Evolutionary conservation across 331 rosid genomes (phyloP), one percentile per base, ranked within the genome.

Genomic region (Spiraea crenata): DNA sequence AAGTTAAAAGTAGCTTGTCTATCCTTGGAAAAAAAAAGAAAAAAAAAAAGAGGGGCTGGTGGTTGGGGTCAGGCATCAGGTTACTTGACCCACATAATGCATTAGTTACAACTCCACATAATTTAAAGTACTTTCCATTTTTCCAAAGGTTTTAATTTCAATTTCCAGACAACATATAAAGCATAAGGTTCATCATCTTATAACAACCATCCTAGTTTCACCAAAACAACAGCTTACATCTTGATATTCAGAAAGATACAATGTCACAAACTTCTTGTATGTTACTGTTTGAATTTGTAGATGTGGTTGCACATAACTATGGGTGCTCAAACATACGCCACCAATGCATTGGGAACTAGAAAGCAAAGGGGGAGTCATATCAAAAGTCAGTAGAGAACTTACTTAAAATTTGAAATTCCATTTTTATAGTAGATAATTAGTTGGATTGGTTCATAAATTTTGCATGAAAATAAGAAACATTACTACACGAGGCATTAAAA

Each of bases 41-140:
- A n/a, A n/a, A n/a, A n/a, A 25, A 16, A 40, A 62, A 38, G 40
- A 19, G 20, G 5, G 5, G 37, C 49, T 37, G 40, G 16, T 38
- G 55, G 48, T 2, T 37, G 40, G 58, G 25, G 75, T 9, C 1
- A 13, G 5, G 49, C 37, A 37, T 8, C 14, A 9, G 20, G 51
- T 20, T 17, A 5, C 17, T 25, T 41, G 9, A 38, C 55, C 41
- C 11, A 10, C 51, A 5, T 15, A 3, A 17, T 39, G 16, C 20
- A 17, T 37, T 42, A 19, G 44, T 38, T 72, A 60, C 41, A 61
- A 72, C 76, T 46, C 51, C 12, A 17, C 13, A 3, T 39, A 15
- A 62, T 72, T 35, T 49, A 37, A 25, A 17, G 31, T 61, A 72
- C 61, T 62, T 62, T 47, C 58, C 37, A 19, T 50, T 25, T 25